Evolutionary conservation across 2,329 filamentous ascomycete species (phyloP).

Genomic region (Botrytis squamosa): DNA sequence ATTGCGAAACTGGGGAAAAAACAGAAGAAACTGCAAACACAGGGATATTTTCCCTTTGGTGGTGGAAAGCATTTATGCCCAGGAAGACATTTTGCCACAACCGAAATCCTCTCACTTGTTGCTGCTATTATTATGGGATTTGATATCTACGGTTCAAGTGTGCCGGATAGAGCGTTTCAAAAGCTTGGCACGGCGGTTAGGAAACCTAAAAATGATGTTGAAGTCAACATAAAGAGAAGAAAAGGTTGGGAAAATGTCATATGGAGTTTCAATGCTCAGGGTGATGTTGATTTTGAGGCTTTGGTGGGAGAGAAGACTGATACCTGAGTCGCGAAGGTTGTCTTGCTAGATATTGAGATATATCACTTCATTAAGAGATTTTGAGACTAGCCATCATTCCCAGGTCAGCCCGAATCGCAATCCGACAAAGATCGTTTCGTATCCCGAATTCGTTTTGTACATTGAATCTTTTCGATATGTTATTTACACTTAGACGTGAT

Average conservation of each 20-base stretch:
- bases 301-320: slow-evolving; percentile 18
- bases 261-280: slow-evolving; percentile 30
- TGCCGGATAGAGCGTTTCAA: slow-evolving; percentile 28
- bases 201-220: slow-evolving; percentile 32
- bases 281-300: slow-evolving; percentile 24
- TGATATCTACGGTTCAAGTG: slow-evolving; percentile 22
- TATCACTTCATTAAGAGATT: background rate
- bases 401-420: background rate
- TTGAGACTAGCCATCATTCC: background rate
- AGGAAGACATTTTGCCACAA: slow-evolving; percentile 43
- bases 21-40: slow-evolving; percentile 26
- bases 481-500: background rate
- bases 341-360: background rate
- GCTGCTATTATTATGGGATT: slow-evolving; percentile 40
- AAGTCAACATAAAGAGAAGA: slow-evolving; percentile 27
- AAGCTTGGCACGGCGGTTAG: slow-evolving; percentile 32
- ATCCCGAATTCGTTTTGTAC: background rate
- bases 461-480: background rate
- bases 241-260: slow-evolving; percentile 32
- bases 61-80: slow-evolving; percentile 45
- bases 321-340: background rate
- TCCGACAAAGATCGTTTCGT: background rate
- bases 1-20: slow-evolving; percentile 27
- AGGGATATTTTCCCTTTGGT: slow-evolving; percentile 43
- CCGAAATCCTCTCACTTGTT: slow-evolving; percentile 42